Percentiles rank a stretch among this genome's conserved stretches.
These are phyloP conservation scores for Clitoria ternatea DNA, from an alignment of 306 rosid species.

Conservation along the genomic window DNA sequence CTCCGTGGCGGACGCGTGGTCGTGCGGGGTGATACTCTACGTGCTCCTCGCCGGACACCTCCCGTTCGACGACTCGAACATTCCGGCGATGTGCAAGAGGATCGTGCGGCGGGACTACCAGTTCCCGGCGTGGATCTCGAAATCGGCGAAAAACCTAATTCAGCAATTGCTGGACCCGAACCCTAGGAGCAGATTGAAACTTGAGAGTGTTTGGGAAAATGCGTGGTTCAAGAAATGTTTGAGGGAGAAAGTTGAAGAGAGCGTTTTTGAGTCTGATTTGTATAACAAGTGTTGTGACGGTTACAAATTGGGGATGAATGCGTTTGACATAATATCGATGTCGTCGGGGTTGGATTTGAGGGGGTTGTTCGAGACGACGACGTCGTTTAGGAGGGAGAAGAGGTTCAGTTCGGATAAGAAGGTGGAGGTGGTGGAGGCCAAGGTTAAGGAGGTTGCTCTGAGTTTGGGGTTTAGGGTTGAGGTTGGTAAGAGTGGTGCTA, in stretches of 20 bases:
- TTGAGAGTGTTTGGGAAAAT: conserved; percentile 34
- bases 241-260: conserved; percentile 14
- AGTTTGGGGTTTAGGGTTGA: conserved; percentile 58
- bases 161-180: conserved; percentile 70
- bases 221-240: conserved; percentile 59
- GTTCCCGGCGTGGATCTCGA: conserved; percentile 57
- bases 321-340: conserved; percentile 88
- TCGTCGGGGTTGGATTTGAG: conserved; percentile 82
- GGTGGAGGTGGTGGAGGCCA: conserved; percentile 47
- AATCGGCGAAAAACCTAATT: conserved; percentile 51
- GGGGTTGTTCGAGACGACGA: conserved; percentile 59
- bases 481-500: conserved; percentile 54
- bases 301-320: conserved; percentile 45
- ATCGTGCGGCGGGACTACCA: conserved; percentile 54
- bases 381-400: conserved; percentile 38
- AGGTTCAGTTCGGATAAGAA: conserved; percentile 47
- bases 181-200: conserved; percentile 49
- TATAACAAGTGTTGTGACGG: conserved; percentile 10
- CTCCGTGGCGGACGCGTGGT: conserved; percentile 82
- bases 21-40: conserved; percentile 80
- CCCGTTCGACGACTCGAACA: conserved; percentile 64
- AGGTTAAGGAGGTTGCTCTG: conserved; percentile 52
- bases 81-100: conserved; percentile 57
- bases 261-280: conserved; percentile 22
- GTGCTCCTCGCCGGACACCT: conserved; percentile 63